Conservation (phyloP, 2,329 filamentous ascomycete genomes). For the Xylariales sp. region DNA sequence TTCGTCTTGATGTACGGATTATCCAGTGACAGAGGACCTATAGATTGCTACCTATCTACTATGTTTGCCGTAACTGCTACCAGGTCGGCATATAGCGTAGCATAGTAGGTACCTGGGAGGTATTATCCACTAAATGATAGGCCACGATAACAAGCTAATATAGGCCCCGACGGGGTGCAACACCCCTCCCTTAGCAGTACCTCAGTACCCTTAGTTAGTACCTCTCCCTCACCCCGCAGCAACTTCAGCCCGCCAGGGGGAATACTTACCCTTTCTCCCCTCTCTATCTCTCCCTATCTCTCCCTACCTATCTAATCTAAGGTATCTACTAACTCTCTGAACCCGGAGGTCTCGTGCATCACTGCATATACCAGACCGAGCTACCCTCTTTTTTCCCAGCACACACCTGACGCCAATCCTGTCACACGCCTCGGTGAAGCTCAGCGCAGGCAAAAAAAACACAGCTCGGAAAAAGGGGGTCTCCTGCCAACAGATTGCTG, state of each 20-base stretch:
- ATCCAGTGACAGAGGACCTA: too few species aligned
- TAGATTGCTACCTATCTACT: too few species aligned
- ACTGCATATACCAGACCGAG: slow-evolving; percentile 34
- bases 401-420: slow-evolving; percentile 35
- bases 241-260: background rate
- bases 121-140: too few species aligned
- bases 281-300: background rate
- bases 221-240: slow-evolving; percentile 8
- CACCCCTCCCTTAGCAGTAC: background rate
- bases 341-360: slow-evolving; percentile 33
- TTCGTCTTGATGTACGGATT: too few species aligned
- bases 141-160: too few species aligned
- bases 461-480: slow-evolving; percentile 17
- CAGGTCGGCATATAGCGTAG: too few species aligned
- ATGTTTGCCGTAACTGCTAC: background rate
- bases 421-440: slow-evolving; percentile 38
- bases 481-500: slow-evolving; percentile 27
- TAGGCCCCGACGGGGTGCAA: too few species aligned
- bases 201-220: too few species aligned
- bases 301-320: too few species aligned
- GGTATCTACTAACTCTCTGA: slow-evolving; percentile 3
- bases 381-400: slow-evolving; percentile 36
- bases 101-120: too few species aligned
- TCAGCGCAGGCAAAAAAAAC: slow-evolving; percentile 19
- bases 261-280: slow-evolving; percentile 4